These are phyloP conservation scores for Ilyonectria sp. DNA, from an alignment of 2,329 filamentous ascomycete genomes.

Conservation along the genomic window DNA sequence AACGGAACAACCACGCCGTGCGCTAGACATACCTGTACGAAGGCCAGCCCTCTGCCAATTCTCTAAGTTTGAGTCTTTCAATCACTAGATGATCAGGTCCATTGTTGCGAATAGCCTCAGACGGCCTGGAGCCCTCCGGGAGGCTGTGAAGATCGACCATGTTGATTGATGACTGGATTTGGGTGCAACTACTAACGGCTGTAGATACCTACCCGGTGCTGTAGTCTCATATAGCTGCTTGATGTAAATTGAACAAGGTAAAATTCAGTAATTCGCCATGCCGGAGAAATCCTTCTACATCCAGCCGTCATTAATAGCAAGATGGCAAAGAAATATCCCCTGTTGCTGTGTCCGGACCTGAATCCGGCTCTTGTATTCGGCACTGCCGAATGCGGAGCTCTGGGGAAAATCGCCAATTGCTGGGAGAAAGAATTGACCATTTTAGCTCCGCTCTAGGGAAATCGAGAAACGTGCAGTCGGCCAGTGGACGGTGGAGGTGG, in stretches of 20 bases:
- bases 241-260: not conserved
- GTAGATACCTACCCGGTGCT: not conserved
- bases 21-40: conserved; percentile 55
- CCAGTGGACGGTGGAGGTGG: not conserved
- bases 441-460: too few relatives aligned
- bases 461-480: not conserved
- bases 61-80: conserved; percentile 62
- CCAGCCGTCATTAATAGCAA: too few relatives aligned
- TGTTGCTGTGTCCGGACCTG: not conserved
- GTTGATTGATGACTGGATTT: conserved; percentile 2
- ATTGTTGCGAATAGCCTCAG: conserved; percentile 61
- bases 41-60: conserved; percentile 66
- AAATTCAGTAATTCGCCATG: not conserved
- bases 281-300: not conserved
- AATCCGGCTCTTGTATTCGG: conserved; percentile 1
- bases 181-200: not conserved
- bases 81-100: conserved; percentile 60
- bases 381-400: not conserved
- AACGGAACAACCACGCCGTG: not conserved
- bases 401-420: too few relatives aligned
- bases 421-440: not conserved
- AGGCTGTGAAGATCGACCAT: conserved; percentile 33
- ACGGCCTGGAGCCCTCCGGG: conserved; percentile 46
- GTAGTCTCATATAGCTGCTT: not conserved
- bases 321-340: conserved; percentile 3